phyloP scores from a whole-genome alignment of 2,329 filamentous ascomycete species.

The Pyrenophora tritici-repentis region DNA sequence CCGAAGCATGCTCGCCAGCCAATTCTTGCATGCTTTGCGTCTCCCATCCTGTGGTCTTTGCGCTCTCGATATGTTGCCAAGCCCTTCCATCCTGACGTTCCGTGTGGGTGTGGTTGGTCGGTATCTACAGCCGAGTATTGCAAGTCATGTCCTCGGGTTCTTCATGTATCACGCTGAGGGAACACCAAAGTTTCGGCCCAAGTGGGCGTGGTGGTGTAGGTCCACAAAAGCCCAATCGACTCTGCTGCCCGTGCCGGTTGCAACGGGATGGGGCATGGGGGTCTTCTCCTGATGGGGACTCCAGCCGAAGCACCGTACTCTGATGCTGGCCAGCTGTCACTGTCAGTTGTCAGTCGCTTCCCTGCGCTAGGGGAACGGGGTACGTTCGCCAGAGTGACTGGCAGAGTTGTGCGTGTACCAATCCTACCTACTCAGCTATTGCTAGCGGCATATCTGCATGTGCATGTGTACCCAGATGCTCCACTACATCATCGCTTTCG shows the following conservation, averaged over 20 bases:
- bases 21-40: slow-evolving; percentile 1
- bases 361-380: slow-evolving; percentile 6
- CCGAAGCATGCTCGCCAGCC: neutral
- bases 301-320: neutral
- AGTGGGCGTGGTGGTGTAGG: slow-evolving; percentile 2
- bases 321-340: slow-evolving; percentile 1
- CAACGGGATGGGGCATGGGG: slow-evolving; percentile 3
- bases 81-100: neutral
- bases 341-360: slow-evolving; percentile 6
- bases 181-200: neutral
- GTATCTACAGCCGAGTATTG: neutral
- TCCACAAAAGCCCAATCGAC: neutral
- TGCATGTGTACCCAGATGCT: too few species aligned
- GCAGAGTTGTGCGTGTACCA: too few species aligned
- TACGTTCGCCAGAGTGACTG: neutral
- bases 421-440: too few species aligned
- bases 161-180: neutral
- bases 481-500: neutral
- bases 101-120: neutral
- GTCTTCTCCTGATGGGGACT: neutral
- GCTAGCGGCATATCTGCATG: too few species aligned
- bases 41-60: neutral
- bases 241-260: neutral
- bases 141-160: slow-evolving; percentile 2
- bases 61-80: neutral